Conservation (phyloP, 768 basidiomycete genomes). For the Suillus clintonianus region DNA sequence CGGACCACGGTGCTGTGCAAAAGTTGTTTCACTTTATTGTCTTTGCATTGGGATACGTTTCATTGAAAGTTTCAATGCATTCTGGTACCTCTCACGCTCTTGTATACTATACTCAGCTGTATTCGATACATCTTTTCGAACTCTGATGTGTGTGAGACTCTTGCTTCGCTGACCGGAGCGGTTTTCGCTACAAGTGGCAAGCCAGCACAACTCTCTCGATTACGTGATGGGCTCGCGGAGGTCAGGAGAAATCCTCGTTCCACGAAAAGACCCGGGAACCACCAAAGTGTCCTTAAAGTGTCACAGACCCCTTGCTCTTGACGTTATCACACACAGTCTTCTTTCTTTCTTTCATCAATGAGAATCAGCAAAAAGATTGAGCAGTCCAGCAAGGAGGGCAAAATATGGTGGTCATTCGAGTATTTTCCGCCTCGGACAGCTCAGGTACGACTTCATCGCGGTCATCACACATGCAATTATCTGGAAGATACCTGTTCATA, state of each 20-base stretch:
- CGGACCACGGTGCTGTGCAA: background rate
- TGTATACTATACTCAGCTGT: background rate
- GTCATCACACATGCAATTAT: background rate
- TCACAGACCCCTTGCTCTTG: constrained; percentile 14
- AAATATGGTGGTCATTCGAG: constrained; percentile 98
- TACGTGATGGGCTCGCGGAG: background rate
- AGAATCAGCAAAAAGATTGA: constrained; percentile 95
- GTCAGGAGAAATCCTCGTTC: constrained; percentile 7
- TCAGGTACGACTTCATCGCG: constrained; percentile 55
- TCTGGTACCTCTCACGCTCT: constrained; percentile 1
- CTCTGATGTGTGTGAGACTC: constrained; percentile 1
- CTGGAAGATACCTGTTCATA: constrained; percentile 9
- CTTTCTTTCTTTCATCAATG: constrained; percentile 49
- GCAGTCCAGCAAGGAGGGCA: constrained; percentile 80
- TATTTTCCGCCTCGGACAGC: constrained; percentile 97
- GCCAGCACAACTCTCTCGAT: constrained; percentile 1
- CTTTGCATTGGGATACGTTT: background rate
- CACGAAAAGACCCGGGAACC: constrained; percentile 23
- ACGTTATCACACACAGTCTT: constrained; percentile 23
- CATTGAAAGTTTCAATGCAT: background rate
- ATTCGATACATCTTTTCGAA: background rate
- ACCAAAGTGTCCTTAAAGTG: background rate
- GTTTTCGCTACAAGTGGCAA: background rate
- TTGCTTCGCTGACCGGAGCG: background rate
- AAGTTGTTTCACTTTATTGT: background rate